Percentiles rank a stretch among this genome's conserved stretches.
Conservation (phyloP, 2,329 filamentous ascomycete species). For the Gremmenia infestans region DNA sequence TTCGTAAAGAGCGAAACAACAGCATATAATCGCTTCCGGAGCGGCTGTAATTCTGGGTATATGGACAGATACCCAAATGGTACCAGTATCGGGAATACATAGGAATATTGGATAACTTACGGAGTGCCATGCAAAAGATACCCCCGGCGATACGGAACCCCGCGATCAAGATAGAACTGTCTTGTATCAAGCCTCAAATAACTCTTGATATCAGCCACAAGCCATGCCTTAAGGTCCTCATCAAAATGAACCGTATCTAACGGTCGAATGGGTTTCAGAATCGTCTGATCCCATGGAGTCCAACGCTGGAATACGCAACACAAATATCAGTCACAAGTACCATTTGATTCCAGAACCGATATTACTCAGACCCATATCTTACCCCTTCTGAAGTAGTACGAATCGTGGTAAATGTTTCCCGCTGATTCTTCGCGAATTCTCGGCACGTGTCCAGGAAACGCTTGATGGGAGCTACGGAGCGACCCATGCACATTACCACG, state of each 20-base stretch:
- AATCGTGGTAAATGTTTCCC: conserved; percentile 47
- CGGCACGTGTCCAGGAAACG: conserved; percentile 42
- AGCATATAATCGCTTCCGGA: no score
- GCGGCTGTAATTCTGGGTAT: no score
- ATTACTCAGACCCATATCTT: no score
- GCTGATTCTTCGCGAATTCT: conserved; percentile 43
- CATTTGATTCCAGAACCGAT: no score
- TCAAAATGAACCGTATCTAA: conserved; percentile 6
- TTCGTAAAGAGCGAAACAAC: no score
- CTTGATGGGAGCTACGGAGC: conserved; percentile 46
- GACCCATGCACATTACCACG: conserved; percentile 45
- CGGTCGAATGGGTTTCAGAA: background rate
- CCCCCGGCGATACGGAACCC: conserved; percentile 77
- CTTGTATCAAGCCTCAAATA: conserved; percentile 56
- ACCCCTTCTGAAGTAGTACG: conserved; percentile 29
- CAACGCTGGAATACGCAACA: background rate
- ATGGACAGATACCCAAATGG: no score
- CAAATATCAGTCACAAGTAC: no score
- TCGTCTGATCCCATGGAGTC: background rate
- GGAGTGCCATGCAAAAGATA: conserved; percentile 77
- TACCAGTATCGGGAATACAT: no score
- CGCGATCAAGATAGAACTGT: conserved; percentile 74
- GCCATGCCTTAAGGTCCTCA: conserved; percentile 42
- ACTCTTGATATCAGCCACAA: conserved; percentile 54
- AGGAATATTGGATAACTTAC: no score